These are phyloP conservation scores for Metschnikowia santaceciliae DNA, from an alignment of 805 yeast genomes.

Conservation along the genomic window DNA sequence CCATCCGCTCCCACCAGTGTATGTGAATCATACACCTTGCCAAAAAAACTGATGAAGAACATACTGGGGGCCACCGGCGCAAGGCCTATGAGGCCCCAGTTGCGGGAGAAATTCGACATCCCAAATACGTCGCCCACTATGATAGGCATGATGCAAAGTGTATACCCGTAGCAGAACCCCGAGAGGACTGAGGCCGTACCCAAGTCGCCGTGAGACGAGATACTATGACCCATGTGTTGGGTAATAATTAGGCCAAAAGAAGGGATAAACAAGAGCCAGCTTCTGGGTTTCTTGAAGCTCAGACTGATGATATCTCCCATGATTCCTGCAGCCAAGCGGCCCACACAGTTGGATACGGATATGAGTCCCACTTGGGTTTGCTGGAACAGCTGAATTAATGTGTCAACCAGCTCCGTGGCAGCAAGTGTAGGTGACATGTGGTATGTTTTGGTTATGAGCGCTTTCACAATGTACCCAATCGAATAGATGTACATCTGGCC, in stretches of 20 bases:
- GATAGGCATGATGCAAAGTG: slow-evolving; percentile 72
- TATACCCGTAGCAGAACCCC: slow-evolving; percentile 71
- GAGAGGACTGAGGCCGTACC: slow-evolving; percentile 51
- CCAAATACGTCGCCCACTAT: slow-evolving; percentile 74
- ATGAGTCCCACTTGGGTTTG: slow-evolving; percentile 70
- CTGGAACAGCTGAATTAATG: slow-evolving; percentile 51
- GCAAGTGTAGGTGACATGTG: slow-evolving; percentile 7
- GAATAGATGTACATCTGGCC: slow-evolving; percentile 48
- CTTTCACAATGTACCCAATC: slow-evolving; percentile 44
- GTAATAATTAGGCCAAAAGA: slow-evolving; percentile 43
- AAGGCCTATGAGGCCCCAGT: slow-evolving; percentile 69
- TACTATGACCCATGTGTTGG: slow-evolving; percentile 45
- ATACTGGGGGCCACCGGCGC: slow-evolving; percentile 64
- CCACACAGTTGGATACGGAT: slow-evolving; percentile 63
- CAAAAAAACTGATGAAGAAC: slow-evolving; percentile 59
- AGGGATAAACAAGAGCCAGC: slow-evolving; percentile 55
- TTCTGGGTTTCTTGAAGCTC: slow-evolving; percentile 43
- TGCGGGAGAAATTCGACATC: slow-evolving; percentile 58
- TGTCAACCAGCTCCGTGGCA: slow-evolving; percentile 18
- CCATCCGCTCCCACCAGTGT: slow-evolving; percentile 18
- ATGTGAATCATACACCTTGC: slow-evolving; percentile 54
- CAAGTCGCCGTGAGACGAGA: slow-evolving; percentile 34
- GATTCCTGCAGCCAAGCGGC: slow-evolving; percentile 61
- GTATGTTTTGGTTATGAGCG: slow-evolving; percentile 22
- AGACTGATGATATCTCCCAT: slow-evolving; percentile 57